phyloP scores from a whole-genome alignment of 768 basidiomycete species.

The Suillus plorans region DNA sequence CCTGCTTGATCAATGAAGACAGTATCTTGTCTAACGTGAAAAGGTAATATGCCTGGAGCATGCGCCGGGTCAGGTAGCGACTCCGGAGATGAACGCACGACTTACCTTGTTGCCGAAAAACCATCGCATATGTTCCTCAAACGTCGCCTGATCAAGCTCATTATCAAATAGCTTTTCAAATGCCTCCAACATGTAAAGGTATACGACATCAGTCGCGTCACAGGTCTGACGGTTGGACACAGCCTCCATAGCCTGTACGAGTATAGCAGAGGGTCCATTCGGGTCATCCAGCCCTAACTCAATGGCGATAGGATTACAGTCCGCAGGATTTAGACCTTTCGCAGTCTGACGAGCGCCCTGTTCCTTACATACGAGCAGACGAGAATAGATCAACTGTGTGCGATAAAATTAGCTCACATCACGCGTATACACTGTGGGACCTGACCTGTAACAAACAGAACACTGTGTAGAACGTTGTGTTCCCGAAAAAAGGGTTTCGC shows the following conservation, averaged over 20 bases:
- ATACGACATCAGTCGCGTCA: conserved; percentile 66
- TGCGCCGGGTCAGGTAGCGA: conserved; percentile 17
- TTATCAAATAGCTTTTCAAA: conserved; percentile 93
- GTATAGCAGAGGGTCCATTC: conserved; percentile 65
- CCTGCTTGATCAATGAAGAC: conserved; percentile 88
- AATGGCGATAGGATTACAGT: conserved; percentile 79
- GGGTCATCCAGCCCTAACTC: conserved; percentile 86
- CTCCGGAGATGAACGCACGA: not conserved
- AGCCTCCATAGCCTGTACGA: conserved; percentile 64
- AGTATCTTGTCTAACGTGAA: conserved; percentile 96
- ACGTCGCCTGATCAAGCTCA: conserved; percentile 88
- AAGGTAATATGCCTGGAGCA: conserved; percentile 78
- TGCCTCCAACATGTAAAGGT: conserved; percentile 84
- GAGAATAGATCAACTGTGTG: conserved; percentile 80
- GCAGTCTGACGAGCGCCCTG: conserved; percentile 70
- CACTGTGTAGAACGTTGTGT: conserved; percentile 90
- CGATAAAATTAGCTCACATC: conserved; percentile 9
- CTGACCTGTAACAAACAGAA: conserved; percentile 83
- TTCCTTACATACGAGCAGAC: conserved; percentile 82
- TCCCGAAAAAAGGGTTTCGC: conserved; percentile 77
- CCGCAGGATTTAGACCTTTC: conserved; percentile 61
- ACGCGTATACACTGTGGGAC: conserved; percentile 7
- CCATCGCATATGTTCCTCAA: conserved; percentile 95
- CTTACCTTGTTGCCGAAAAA: conserved; percentile 86
- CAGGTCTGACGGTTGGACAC: conserved; percentile 44